Percentiles rank a stretch among this genome's conserved stretches.
phyloP scores from a whole-genome alignment of 371 early-diverging fungal genomes.

The Haplosporangium sp. region DNA sequence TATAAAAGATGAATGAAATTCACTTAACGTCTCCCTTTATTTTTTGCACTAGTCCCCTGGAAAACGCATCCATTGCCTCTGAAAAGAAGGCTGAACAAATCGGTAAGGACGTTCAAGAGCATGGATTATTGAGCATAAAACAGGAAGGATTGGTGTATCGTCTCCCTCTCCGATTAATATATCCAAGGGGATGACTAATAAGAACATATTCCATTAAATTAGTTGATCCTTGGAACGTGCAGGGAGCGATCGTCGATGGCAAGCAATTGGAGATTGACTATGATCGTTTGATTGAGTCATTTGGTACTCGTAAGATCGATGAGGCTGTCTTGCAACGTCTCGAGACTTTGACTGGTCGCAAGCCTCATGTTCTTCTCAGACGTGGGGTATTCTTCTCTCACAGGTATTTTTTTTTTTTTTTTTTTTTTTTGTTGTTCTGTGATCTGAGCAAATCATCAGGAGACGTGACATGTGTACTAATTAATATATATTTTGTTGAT shows the following conservation, averaged over 20 bases:
- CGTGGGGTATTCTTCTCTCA: conserved; percentile 99
- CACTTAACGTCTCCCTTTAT: not conserved
- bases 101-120: conserved; percentile 16
- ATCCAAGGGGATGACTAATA: no score
- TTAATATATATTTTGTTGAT: not conserved
- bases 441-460: not conserved
- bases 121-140: not conserved
- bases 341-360: conserved; percentile 86
- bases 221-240: conserved; percentile 98
- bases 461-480: conserved; percentile 6
- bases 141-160: no score
- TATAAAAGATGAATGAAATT: conserved; percentile 21
- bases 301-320: conserved; percentile 93
- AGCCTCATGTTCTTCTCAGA: conserved; percentile 90
- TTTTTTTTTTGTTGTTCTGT: not conserved
- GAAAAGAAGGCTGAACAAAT: conserved; percentile 44
- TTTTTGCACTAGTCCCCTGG: conserved; percentile 30
- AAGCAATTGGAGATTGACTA: conserved; percentile 95
- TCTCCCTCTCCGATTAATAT: no score
- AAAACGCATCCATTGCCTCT: conserved; percentile 31
- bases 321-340: conserved; percentile 84
- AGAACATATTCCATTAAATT: conserved; percentile 22
- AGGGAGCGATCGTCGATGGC: conserved; percentile 93
- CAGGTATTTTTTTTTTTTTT: conserved; percentile 63
- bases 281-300: conserved; percentile 92